Base-by-base conservation (phyloP, 2,329 filamentous ascomycete genomes). In the Penicillium aurantiogriseum region DNA sequence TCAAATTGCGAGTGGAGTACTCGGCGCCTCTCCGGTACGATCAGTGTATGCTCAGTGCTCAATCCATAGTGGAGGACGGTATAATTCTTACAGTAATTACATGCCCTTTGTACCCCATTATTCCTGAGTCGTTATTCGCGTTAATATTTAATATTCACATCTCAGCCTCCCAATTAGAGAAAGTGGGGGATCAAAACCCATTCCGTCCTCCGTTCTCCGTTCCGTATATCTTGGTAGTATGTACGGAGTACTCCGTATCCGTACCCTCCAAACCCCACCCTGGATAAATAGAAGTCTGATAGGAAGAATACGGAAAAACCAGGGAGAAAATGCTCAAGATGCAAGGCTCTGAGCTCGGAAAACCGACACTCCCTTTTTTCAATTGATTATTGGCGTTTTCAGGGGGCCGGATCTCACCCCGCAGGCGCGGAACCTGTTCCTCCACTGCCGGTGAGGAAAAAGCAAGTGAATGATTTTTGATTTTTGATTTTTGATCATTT, bases 271-370 rank as follows among this genome's bases (percentile, higher is more conserved):
- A 15, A 13, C 5, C 25, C 48, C 19, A 15, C 27, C 44, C 33
- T 27, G 31, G 29, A 25, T 57, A 57, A 42, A 43, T 31, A 36
- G 25, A 38, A 39, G 36, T 53, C 51, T 56, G 63, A 62, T 61
- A 64, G 59, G 61, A 59, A 60, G 35, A 44, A 60, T 43, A 62
- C 60, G 59, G 62, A 55, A 63, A 52, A 27, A n/a, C 7, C 60
- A 64, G 59, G 61, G 58, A 59, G 38, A 48, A 61, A 43, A 47
- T 59, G 39, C 51, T 58, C 35, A 46, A 52, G 62, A 66, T 70
- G 66, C 67, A 72, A 63, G 65, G 61, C 65, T 67, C 66, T 63
- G 61, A 65, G 50, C 68, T 68, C 59, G 69, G 70, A 68, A 70
- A 61, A 57, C 36, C 5, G 13, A 52, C 53, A 57, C 49, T 57